Conservation (phyloP, 495 filamentous ascomycete species). For the Parathielavia appendiculata region DNA sequence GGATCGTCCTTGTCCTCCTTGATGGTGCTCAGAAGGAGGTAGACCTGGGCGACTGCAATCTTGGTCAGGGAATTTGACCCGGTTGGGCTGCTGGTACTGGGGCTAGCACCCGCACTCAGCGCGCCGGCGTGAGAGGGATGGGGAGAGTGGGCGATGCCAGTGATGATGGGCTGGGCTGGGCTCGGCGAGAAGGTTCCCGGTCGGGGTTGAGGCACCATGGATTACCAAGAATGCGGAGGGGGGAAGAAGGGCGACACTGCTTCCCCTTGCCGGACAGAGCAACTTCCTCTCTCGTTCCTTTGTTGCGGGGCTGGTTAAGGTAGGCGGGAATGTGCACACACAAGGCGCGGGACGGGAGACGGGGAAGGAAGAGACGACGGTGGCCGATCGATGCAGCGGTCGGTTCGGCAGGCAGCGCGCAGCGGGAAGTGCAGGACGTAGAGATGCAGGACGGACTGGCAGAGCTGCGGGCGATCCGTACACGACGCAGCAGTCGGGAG, state of each 20-base stretch:
- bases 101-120: constrained; percentile 53
- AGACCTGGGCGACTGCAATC: constrained; percentile 91
- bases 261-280: constrained; percentile 32
- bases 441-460: not conserved
- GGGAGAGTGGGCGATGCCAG: constrained; percentile 45
- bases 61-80: constrained; percentile 63
- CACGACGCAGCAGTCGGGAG: constrained; percentile 12
- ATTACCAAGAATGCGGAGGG: constrained; percentile 19
- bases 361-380: not conserved
- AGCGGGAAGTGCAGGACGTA: not conserved
- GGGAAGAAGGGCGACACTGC: constrained; percentile 27
- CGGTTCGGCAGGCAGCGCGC: not conserved
- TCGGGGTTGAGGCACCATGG: constrained; percentile 41
- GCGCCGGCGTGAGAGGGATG: constrained; percentile 50
- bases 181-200: constrained; percentile 53
- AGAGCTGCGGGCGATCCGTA: constrained; percentile 11
- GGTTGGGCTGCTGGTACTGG: constrained; percentile 63
- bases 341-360: not conserved
- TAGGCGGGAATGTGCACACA: constrained; percentile 5
- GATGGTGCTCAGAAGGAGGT: constrained; percentile 85
- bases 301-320: not conserved
- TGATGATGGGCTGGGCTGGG: constrained; percentile 47
- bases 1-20: constrained; percentile 84
- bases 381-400: not conserved
- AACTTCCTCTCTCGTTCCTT: constrained; percentile 18